phyloP scores from a whole-genome alignment of 768 basidiomycete genomes.

The Daedaleopsis nitida region DNA sequence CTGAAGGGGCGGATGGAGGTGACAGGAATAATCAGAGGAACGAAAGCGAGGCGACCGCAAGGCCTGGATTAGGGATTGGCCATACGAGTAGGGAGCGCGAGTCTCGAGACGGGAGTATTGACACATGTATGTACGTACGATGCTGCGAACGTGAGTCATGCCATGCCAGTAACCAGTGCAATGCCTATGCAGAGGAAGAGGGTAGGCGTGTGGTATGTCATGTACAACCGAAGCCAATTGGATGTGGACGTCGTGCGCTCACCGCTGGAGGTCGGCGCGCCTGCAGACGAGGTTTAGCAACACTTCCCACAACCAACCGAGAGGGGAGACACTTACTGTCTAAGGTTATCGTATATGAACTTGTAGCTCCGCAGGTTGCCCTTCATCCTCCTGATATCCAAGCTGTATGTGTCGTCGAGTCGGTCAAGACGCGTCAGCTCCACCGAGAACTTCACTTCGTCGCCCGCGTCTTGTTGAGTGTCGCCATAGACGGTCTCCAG shows the following conservation, averaged over 20 bases:
- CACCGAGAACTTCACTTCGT: conserved; percentile 95
- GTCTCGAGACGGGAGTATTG: conserved; percentile 15
- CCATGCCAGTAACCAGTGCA: conserved; percentile 3
- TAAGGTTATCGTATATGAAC: conserved; percentile 84
- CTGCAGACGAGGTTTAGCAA: conserved; percentile 5
- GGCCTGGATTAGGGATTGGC: conserved; percentile 6
- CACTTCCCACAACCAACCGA: not conserved
- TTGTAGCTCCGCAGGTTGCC: conserved; percentile 93
- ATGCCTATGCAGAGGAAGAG: not conserved
- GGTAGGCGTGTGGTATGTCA: not conserved
- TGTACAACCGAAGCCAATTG: not conserved
- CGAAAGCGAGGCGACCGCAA: not conserved
- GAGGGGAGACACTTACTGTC: conserved; percentile 61
- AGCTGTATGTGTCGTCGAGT: conserved; percentile 85
- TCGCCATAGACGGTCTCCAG: conserved; percentile 79
- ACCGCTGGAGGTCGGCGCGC: conserved; percentile 32
- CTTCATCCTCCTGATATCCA: conserved; percentile 91
- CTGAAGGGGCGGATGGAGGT: not conserved
- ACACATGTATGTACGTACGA: conserved; percentile 12
- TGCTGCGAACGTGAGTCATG: conserved; percentile 11
- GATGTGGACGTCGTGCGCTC: not conserved
- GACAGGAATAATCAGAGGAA: not conserved
- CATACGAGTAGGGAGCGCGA: conserved; percentile 8
- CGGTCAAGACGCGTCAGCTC: conserved; percentile 91
- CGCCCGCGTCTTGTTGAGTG: conserved; percentile 77